Evolutionary conservation across 495 filamentous ascomycete species (phyloP).

Genomic region (Ramalina peruviana): DNA sequence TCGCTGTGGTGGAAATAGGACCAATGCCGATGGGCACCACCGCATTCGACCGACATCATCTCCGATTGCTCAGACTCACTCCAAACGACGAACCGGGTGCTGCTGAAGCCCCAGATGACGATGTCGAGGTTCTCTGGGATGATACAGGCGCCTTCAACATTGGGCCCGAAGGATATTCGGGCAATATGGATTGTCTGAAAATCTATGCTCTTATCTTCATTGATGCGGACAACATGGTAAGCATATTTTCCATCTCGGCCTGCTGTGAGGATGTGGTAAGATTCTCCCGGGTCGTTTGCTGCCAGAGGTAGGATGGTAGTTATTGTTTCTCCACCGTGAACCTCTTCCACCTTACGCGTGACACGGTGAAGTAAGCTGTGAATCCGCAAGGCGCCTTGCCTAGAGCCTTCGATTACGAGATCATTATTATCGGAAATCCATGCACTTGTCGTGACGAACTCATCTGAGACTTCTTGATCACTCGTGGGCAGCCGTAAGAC

Average conservation of each 20-base stretch:
- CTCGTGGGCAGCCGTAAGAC: no score
- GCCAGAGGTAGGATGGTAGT: slow-evolving; percentile 41
- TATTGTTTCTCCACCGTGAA: slow-evolving; percentile 53
- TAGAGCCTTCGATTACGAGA: slow-evolving; percentile 52
- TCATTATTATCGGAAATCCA: slow-evolving; percentile 25
- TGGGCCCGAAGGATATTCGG: slow-evolving; percentile 46
- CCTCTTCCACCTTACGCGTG: slow-evolving; percentile 6
- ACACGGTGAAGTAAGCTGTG: slow-evolving; percentile 24
- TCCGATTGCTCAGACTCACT: slow-evolving; percentile 55
- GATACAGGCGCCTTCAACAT: slow-evolving; percentile 56
- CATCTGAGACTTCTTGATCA: neutral
- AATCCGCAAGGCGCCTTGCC: slow-evolving; percentile 43
- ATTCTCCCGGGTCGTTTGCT: slow-evolving; percentile 17
- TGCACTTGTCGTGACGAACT: slow-evolving; percentile 27
- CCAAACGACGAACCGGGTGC: slow-evolving; percentile 65
- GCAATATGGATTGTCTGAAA: slow-evolving; percentile 37
- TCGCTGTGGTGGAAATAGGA: slow-evolving; percentile 33
- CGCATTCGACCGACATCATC: slow-evolving; percentile 58
- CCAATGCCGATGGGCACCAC: slow-evolving; percentile 68
- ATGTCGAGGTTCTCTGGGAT: slow-evolving; percentile 33
- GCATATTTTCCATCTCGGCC: slow-evolving; percentile 63
- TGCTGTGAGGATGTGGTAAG: slow-evolving; percentile 44
- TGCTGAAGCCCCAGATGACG: slow-evolving; percentile 66
- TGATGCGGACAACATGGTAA: slow-evolving; percentile 27
- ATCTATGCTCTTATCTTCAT: slow-evolving; percentile 5